Percentiles rank a stretch among this genome's conserved stretches.
Conservation (phyloP, 116 monocot species). For the Dioscorea cayenensis region DNA sequence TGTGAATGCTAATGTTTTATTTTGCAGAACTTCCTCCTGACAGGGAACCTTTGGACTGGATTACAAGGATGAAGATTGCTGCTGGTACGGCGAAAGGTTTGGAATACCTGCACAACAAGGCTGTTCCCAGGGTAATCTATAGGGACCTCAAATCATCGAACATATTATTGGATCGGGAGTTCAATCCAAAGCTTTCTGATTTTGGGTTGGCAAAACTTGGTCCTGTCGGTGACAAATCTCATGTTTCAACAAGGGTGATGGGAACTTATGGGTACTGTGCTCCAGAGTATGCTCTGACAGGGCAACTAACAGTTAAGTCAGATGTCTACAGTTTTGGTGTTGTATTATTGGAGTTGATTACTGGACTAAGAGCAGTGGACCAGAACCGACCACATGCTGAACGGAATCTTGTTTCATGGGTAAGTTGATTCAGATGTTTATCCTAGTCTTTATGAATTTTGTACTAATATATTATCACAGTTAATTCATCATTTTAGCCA, state of each 20-base stretch:
- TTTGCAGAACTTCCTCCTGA: slow-evolving; percentile 27
- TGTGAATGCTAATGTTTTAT: background rate
- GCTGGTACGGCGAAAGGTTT: slow-evolving; percentile 36
- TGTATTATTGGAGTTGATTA: slow-evolving; percentile 36
- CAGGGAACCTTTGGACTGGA: slow-evolving; percentile 29
- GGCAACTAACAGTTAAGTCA: slow-evolving; percentile 27
- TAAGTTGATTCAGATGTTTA: background rate
- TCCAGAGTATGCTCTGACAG: slow-evolving; percentile 35
- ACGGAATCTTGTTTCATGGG: slow-evolving; percentile 35
- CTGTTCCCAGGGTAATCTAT: slow-evolving; percentile 27
- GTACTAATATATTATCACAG: background rate
- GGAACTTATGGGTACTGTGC: slow-evolving; percentile 41
- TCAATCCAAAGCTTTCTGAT: slow-evolving; percentile 35
- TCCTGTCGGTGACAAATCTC: slow-evolving; percentile 31
- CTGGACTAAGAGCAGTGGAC: slow-evolving; percentile 27
- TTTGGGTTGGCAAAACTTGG: slow-evolving; percentile 39
- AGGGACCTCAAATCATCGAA: slow-evolving; percentile 37
- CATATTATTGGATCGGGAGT: slow-evolving; percentile 24
- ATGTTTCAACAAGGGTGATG: slow-evolving; percentile 40
- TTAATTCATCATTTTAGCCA: background rate
- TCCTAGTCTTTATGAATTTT: background rate
- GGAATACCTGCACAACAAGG: slow-evolving; percentile 35
- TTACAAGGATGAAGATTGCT: slow-evolving; percentile 36
- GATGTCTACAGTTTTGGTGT: slow-evolving; percentile 42
- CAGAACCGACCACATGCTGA: slow-evolving; percentile 20